Percentiles rank a stretch among this genome's conserved stretches.
phyloP scores from a whole-genome alignment of 805 yeast species.

The Sugiyamaella marilandica region DNA sequence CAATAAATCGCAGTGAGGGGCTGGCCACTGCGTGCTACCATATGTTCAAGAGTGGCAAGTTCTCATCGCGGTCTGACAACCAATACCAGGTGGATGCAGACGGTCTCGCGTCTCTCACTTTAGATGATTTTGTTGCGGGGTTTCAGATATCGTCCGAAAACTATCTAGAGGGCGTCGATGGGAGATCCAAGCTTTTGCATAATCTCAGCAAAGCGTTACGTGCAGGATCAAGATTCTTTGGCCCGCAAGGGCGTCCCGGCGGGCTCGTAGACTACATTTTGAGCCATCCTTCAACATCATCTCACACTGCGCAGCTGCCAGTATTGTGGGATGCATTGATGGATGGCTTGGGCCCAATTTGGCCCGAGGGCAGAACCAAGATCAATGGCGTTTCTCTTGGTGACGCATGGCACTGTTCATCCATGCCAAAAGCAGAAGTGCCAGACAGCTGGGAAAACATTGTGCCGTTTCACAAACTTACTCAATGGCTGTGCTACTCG shows the following conservation, averaged over 20 bases:
- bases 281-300: conserved; percentile 19
- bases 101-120: conserved; percentile 36
- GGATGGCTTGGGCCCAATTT: conserved; percentile 52
- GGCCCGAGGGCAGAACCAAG: conserved; percentile 57
- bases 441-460: conserved; percentile 36
- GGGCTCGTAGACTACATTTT: conserved; percentile 46
- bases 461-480: conserved; percentile 60
- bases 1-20: conserved; percentile 52
- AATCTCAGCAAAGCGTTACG: conserved; percentile 46
- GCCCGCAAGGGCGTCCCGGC: conserved; percentile 48
- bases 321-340: conserved; percentile 52
- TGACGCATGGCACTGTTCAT: conserved; percentile 51
- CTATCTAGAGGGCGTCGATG: conserved; percentile 51
- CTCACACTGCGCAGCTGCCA: conserved; percentile 37
- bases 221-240: conserved; percentile 41
- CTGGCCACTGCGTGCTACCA: conserved; percentile 56
- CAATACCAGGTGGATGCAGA: conserved; percentile 43
- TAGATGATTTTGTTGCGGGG: conserved; percentile 36
- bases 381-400: conserved; percentile 52
- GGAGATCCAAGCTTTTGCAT: conserved; percentile 45
- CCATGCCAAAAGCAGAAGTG: conserved; percentile 29
- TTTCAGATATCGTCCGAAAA: conserved; percentile 48
- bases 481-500: conserved; percentile 66
- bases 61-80: conserved; percentile 31
- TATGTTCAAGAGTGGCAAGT: conserved; percentile 47